Base-by-base conservation (phyloP, 805 yeast species). In the Kluyveromyces wickerhamii region DNA sequence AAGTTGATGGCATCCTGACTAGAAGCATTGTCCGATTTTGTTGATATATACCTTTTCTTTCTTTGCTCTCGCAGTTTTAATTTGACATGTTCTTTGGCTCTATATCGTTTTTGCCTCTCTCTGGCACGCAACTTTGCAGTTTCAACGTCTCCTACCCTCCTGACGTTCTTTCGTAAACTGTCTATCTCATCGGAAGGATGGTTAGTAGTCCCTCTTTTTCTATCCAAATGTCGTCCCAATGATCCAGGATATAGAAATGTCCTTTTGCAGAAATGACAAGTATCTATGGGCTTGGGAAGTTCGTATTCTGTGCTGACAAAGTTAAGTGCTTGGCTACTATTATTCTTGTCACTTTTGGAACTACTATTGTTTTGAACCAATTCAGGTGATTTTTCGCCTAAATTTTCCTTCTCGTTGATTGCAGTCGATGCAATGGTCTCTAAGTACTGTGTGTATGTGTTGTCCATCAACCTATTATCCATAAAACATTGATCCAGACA, bases 241-340 rank as follows among this genome's bases (percentile, higher is more conserved):
- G 78, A 71, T 2, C 80, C 79, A 5, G 74, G 71, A 39, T 72
- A 73, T 2, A 74, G 65, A 49, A 75, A 77, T 1, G 66, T 59
- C 38, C 65, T 61, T 1, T 69, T 69, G 44, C 82, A 76, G 46
- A 72, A 74, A 1, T 60, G 60, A 48, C 81, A 74, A 10, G 20
- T 16, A 15, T 27, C 30, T 4, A 27, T 27, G 14, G 30, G 18
- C 7, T 27, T 27, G 20, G 27, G 27, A 14, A 24, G 27, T 13
- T n/a, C 3, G 15, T 24, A 24, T 8, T 24, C 13, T 8, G 12
- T 24, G 14, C 27, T 24, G 13, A 17, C 27, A 24, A 24, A 24
- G 15, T 24, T 24, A 8, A 24, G 6, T 13, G 27, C 27, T 7
- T 17, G 27, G 4, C 16, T 9, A 9, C 15, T 14, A n/a, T 10